phyloP scores from a whole-genome alignment of 371 early-diverging fungal genomes.

The Mortierella sp. region DNA sequence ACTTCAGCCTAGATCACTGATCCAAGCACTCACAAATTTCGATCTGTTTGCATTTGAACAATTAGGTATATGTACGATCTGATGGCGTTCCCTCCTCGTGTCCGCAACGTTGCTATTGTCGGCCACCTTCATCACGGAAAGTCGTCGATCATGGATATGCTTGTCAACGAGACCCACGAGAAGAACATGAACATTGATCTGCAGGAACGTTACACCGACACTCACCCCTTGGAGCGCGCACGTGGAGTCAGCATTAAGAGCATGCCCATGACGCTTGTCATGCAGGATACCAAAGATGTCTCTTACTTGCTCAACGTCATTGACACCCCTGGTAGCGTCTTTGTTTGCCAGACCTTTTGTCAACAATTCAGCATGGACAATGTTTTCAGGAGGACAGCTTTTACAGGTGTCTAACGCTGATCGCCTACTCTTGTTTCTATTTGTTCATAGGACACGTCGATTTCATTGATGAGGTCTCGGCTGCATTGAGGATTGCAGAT shows the following conservation, averaged over 20 bases:
- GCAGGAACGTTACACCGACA: slow-evolving; percentile 92
- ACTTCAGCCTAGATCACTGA: too few species aligned
- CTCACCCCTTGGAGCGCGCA: slow-evolving; percentile 92
- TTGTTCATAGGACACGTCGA: slow-evolving; percentile 85
- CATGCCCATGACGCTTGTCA: slow-evolving; percentile 93
- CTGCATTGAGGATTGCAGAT: slow-evolving; percentile 90
- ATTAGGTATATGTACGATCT: slow-evolving; percentile 89
- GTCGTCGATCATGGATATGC: slow-evolving; percentile 93
- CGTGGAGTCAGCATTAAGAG: slow-evolving; percentile 93
- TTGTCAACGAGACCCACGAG: slow-evolving; percentile 91
- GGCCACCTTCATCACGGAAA: slow-evolving; percentile 99
- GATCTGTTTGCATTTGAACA: not conserved
- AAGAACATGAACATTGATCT: slow-evolving; percentile 71
- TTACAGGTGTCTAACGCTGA: not conserved
- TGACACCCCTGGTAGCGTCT: slow-evolving; percentile 91
- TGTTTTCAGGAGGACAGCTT: not conserved
- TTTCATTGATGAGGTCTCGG: slow-evolving; percentile 95
- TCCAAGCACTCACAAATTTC: not conserved
- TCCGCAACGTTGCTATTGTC: slow-evolving; percentile 91
- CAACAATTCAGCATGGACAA: not conserved
- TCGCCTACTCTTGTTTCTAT: not conserved
- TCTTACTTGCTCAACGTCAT: slow-evolving; percentile 91
- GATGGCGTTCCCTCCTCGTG: slow-evolving; percentile 83
- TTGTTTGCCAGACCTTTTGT: not conserved
- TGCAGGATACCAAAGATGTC: slow-evolving; percentile 90